These are phyloP conservation scores for Nymphaea colorata DNA, from an alignment of 164 flowering plant genomes.

Conservation along the genomic window DNA sequence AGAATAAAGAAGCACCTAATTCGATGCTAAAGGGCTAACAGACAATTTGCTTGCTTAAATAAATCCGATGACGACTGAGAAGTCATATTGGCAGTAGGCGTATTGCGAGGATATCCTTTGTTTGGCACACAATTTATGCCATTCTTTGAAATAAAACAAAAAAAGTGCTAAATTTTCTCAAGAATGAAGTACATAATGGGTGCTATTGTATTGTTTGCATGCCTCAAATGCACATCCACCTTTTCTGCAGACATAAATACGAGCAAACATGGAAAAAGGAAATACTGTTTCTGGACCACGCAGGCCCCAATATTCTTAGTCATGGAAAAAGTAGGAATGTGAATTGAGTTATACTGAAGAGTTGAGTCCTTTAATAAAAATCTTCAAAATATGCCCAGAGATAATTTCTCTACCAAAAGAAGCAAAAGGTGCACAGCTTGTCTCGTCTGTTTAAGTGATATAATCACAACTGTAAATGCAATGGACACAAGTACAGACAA, in stretches of 20 bases:
- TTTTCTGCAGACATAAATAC: background rate
- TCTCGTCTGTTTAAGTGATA: no score
- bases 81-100: background rate
- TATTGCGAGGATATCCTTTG: background rate
- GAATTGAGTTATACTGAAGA: background rate
- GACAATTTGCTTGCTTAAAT: no score
- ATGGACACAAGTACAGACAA: no score
- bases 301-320: background rate
- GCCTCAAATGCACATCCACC: no score
- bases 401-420: no score
- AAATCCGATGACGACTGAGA: background rate
- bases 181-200: background rate
- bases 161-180: background rate
- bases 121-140: background rate
- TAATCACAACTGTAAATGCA: no score
- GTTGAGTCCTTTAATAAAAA: no score
- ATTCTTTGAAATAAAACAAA: no score
- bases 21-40: background rate
- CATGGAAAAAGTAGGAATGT: background rate
- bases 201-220: background rate
- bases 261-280: background rate
- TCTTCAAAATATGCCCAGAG: no score
- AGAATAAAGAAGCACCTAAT: background rate
- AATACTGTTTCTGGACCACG: background rate
- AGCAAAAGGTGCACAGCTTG: no score